phyloP scores from a whole-genome alignment of 202 grass and related monocot genomes.

The Carex arenaria region DNA sequence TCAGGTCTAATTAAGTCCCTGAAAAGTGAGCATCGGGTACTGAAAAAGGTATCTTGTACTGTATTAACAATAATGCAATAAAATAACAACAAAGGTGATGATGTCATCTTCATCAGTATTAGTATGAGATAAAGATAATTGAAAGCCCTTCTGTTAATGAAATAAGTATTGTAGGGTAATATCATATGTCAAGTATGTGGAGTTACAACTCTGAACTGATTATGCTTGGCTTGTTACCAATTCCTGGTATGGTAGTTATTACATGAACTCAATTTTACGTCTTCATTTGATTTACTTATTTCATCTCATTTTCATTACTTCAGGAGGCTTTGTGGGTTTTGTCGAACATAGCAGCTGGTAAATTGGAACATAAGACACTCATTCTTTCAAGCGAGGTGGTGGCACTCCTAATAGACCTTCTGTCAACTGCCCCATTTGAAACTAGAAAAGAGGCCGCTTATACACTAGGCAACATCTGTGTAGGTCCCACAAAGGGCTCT shows the following conservation, averaged over 20 bases:
- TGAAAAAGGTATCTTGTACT: constrained; percentile 63
- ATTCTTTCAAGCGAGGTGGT: constrained; percentile 64
- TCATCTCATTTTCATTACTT: not conserved
- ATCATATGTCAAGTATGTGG: constrained; percentile 7
- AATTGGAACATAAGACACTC: constrained; percentile 72
- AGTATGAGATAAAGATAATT: not conserved
- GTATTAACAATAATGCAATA: not conserved
- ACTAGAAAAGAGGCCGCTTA: constrained; percentile 89
- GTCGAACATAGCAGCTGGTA: constrained; percentile 86
- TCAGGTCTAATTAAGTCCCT: constrained; percentile 85
- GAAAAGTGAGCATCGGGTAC: constrained; percentile 80
- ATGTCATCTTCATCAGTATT: not conserved
- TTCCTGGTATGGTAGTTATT: not conserved
- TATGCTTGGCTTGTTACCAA: not conserved
- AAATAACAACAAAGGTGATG: not conserved
- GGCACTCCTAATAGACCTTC: constrained; percentile 50
- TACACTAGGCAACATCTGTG: constrained; percentile 79
- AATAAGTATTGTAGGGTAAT: not conserved
- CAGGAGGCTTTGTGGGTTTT: constrained; percentile 90
- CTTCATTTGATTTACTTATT: constrained; percentile 12
- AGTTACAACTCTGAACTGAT: not conserved
- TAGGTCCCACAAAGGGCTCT: constrained; percentile 42
- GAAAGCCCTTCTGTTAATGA: constrained; percentile 1
- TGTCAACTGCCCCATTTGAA: constrained; percentile 61
- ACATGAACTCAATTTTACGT: not conserved